Evolutionary conservation across 176 grass and related monocot species (phyloP), one percentile per base, ranked within the genome.

Genomic region (Lolium perenne): DNA sequence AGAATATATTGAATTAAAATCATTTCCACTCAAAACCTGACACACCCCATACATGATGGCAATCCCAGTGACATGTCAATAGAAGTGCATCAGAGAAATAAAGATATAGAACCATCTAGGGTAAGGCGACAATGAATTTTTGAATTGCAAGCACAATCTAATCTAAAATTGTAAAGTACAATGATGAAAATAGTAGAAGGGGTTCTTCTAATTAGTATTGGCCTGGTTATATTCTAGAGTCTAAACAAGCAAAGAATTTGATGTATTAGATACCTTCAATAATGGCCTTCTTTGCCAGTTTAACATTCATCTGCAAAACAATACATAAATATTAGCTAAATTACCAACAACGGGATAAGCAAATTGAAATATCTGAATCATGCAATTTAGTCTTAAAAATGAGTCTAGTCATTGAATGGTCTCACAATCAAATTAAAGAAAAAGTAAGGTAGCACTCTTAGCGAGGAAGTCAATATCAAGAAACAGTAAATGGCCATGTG

Each of bases 231-330:
- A 78, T 32, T 55, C 38, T 25, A 78, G 16, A 26, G 25, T 48
- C 82, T 88, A 76, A 8, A 86, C 12, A 38, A 35, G 38, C 0
- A 38, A 59, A 40, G 25, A 76, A 43, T 88, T 81, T 26, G 21
- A 74, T 86, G 74, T 23, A 72, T 41, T 53, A 29, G 78, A 54
- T 90, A 98, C 93, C 95, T 95, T 98, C 93, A 77, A 95, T 77
- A 59, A 98, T 93, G 23, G 93, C 91, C 73, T 91, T 98, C 88
- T 94, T 98, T 68, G 93, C 86, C 26, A 78, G 83, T 92, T 98
- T 98, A 84, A 95, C 59, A 90, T 95, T 90, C 93, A 98, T 94
- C 93, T 98, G 90, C 46, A 74, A 89, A 56, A 41, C 6, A 71
- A 89, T 76, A 73, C 38, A 20, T n/a, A 4, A 60, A 83, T 54